phyloP scores from a whole-genome alignment of 306 rosid species.

The Medicago ruthenica region DNA sequence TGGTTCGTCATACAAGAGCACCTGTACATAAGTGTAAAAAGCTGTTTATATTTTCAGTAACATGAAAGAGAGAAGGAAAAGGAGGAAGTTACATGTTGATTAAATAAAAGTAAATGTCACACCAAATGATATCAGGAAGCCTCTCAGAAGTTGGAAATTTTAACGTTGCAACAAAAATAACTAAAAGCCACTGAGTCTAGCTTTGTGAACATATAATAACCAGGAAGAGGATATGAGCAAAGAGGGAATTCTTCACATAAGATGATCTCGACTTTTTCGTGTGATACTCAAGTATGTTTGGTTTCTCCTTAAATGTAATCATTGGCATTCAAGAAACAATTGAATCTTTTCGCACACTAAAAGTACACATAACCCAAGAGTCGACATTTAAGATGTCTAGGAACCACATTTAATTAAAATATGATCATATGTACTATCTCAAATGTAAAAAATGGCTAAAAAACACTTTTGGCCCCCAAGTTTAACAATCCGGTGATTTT shows the following conservation, averaged over 20 bases:
- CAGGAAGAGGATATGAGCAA: slow-evolving; percentile 11
- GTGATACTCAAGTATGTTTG: not conserved
- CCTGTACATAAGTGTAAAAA: slow-evolving; percentile 55
- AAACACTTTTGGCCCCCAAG: no score
- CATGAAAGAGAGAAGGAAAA: slow-evolving; percentile 8
- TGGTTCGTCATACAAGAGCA: slow-evolving; percentile 94
- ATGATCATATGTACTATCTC: no score
- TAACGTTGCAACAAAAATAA: slow-evolving; percentile 12
- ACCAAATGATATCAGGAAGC: slow-evolving; percentile 16
- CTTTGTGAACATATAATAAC: slow-evolving; percentile 12
- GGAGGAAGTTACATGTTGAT: slow-evolving; percentile 7
- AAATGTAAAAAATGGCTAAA: no score
- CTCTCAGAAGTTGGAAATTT: slow-evolving; percentile 15
- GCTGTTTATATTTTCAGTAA: slow-evolving; percentile 26
- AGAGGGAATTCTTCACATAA: slow-evolving; percentile 8
- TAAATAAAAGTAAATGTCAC: slow-evolving; percentile 14
- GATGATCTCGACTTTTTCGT: slow-evolving; percentile 11
- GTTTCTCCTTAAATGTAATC: not conserved
- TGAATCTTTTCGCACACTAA: no score
- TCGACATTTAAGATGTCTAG: no score
- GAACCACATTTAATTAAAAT: no score
- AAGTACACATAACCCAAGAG: no score
- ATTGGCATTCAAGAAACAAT: not conserved
- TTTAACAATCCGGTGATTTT: no score
- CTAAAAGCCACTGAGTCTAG: slow-evolving; percentile 20